These are phyloP conservation scores for Purpureocillium lavendulum DNA, from an alignment of 2,329 filamentous ascomycete genomes.

Conservation along the genomic window DNA sequence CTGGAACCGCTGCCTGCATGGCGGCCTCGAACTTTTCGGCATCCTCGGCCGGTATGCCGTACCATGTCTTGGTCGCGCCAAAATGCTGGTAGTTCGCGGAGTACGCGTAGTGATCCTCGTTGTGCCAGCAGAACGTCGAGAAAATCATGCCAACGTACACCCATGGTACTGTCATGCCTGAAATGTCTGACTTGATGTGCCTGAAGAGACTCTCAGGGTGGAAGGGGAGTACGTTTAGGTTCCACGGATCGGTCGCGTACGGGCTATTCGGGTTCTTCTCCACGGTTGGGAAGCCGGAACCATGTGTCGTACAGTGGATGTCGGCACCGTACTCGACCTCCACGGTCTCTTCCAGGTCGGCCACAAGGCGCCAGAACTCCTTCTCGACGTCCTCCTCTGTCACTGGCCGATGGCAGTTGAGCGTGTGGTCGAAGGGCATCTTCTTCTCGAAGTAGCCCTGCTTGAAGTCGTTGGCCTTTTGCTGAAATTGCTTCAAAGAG, in stretches of 20 bases:
- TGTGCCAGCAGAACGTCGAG: constrained; percentile 99
- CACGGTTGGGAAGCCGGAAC: constrained; percentile 90
- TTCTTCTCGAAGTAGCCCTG: constrained; percentile 86
- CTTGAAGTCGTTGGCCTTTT: constrained; percentile 93
- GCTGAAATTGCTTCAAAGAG: constrained; percentile 90
- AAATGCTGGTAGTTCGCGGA: constrained; percentile 98
- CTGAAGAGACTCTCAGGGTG: constrained; percentile 88
- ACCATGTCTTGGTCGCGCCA: constrained; percentile 98
- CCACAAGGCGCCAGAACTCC: constrained; percentile 94
- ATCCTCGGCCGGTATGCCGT: constrained; percentile 90
- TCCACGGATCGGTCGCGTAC: constrained; percentile 90
- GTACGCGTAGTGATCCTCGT: constrained; percentile 96
- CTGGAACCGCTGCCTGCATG: constrained; percentile 90
- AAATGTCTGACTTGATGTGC: constrained; percentile 97
- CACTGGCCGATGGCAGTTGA: constrained; percentile 72
- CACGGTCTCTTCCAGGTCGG: constrained; percentile 88
- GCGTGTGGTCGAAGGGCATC: constrained; percentile 77
- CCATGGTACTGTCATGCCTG: constrained; percentile 98
- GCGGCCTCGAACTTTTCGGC: constrained; percentile 91
- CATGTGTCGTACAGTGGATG: constrained; percentile 96
- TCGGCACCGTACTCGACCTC: constrained; percentile 98
- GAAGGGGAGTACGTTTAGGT: constrained; percentile 85
- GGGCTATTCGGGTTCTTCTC: constrained; percentile 82
- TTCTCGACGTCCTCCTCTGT: constrained; percentile 93
- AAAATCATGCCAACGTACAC: constrained; percentile 99